Conservation (phyloP, 192 early-diverging fungal genomes). For the Dissophora globulifera region DNA sequence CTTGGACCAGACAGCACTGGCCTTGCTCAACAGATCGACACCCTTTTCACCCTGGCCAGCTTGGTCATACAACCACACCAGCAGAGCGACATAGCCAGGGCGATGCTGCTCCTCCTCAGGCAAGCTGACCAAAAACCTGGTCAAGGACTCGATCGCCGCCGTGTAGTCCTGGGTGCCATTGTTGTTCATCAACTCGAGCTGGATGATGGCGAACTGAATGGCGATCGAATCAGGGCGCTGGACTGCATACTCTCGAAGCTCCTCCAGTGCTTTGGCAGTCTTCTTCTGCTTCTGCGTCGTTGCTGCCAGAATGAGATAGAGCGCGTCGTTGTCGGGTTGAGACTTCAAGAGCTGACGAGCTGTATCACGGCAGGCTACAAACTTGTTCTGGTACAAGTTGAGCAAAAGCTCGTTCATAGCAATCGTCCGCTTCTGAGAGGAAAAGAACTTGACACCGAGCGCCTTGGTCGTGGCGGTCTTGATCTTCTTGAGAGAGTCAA, state of each 20-base stretch:
- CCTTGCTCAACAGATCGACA: slow-evolving; percentile 64
- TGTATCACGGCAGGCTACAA: slow-evolving; percentile 61
- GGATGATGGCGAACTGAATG: slow-evolving; percentile 71
- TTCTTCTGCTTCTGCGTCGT: slow-evolving; percentile 66
- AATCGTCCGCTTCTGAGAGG: slow-evolving; percentile 67
- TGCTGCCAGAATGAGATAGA: slow-evolving; percentile 69
- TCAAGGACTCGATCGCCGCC: slow-evolving; percentile 61
- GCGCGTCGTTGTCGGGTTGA: slow-evolving; percentile 71
- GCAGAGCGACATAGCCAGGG: slow-evolving; percentile 73
- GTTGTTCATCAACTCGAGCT: slow-evolving; percentile 62
- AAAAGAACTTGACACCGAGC: slow-evolving; percentile 69
- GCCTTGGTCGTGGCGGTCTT: slow-evolving; percentile 63
- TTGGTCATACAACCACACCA: slow-evolving; percentile 79
- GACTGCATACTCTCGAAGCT: slow-evolving; percentile 59
- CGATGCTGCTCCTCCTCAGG: slow-evolving; percentile 57
- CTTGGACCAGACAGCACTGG: slow-evolving; percentile 69
- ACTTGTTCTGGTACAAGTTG: slow-evolving; percentile 65
- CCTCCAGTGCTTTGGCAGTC: slow-evolving; percentile 63
- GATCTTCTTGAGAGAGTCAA: slow-evolving; percentile 67
- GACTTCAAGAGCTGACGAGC: slow-evolving; percentile 61
- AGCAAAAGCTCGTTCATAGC: slow-evolving; percentile 73
- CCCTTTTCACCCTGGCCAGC: slow-evolving; percentile 68
- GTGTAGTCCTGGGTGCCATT: slow-evolving; percentile 53
- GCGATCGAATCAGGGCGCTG: slow-evolving; percentile 56
- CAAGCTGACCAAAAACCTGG: slow-evolving; percentile 52